Conservation (phyloP, 2,329 filamentous ascomycete genomes). For the Sporothrix curviconia region DNA sequence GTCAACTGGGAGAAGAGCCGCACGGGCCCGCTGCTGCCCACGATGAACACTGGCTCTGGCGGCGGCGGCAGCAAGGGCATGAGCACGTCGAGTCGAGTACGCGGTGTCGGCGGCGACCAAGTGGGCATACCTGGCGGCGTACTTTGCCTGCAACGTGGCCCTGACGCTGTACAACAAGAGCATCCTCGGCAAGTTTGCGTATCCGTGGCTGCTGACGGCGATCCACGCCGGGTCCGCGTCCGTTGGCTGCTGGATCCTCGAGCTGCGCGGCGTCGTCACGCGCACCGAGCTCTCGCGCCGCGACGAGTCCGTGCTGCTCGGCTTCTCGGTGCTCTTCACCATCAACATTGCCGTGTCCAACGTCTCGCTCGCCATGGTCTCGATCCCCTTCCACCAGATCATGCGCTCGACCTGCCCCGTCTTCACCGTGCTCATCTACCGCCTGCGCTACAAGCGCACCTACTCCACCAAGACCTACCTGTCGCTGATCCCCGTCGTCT, state of each 20-base stretch:
- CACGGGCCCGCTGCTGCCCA: not conserved
- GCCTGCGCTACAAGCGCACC: conserved; percentile 46
- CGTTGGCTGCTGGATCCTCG: conserved; percentile 47
- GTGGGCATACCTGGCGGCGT: conserved; percentile 22
- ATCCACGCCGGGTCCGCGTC: conserved; percentile 52
- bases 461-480: conserved; percentile 53
- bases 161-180: conserved; percentile 23
- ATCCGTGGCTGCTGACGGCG: conserved; percentile 55
- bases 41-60: not conserved
- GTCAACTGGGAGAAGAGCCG: conserved; percentile 10
- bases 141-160: conserved; percentile 22
- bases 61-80: not conserved
- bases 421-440: conserved; percentile 57
- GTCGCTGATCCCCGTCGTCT: conserved; percentile 53
- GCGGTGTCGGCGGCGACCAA: conserved; percentile 23
- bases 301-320: conserved; percentile 49
- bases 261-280: conserved; percentile 46
- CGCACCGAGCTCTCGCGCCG: conserved; percentile 44
- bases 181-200: conserved; percentile 38
- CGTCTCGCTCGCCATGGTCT: conserved; percentile 28
- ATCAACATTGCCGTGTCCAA: conserved; percentile 22
- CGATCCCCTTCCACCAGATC: conserved; percentile 60
- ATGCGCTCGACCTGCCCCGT: conserved; percentile 56
- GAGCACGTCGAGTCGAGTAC: conserved; percentile 18
- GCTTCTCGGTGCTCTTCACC: conserved; percentile 40